A percentile compares a stretch with the other conserved stretches of the same genome.
Conservation (phyloP, 1,284 basidiomycete genomes). For the Anthracocystis walkeri region DNA sequence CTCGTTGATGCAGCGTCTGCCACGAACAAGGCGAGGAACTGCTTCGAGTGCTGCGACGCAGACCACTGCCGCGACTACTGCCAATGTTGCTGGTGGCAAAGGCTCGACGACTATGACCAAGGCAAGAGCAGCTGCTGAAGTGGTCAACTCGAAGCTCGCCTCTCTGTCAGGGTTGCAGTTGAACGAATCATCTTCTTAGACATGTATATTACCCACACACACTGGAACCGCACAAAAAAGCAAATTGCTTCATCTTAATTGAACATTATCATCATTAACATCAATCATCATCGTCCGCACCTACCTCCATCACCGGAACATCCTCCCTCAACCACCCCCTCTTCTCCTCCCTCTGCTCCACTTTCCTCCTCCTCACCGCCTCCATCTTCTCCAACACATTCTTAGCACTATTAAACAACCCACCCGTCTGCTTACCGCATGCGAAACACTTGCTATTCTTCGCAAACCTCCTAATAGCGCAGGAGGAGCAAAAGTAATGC, state of each 20-base stretch:
- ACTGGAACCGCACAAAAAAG: no score
- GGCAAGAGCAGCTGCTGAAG: conserved; percentile 9
- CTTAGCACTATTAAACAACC: conserved; percentile 91
- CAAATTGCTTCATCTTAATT: neutral
- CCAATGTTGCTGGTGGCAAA: neutral
- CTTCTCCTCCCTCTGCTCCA: conserved; percentile 35
- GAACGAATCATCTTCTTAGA: conserved; percentile 1
- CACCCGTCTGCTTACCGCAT: conserved; percentile 89
- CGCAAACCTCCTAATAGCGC: conserved; percentile 90
- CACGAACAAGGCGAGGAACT: conserved; percentile 15
- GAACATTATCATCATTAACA: neutral
- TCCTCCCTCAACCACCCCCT: conserved; percentile 16
- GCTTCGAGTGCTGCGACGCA: neutral
- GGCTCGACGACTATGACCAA: conserved; percentile 1
- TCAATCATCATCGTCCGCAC: conserved; percentile 4
- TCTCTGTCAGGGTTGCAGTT: conserved; percentile 10
- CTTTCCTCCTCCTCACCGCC: conserved; percentile 31
- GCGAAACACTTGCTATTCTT: conserved; percentile 96
- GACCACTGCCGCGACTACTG: neutral
- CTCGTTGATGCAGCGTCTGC: conserved; percentile 42
- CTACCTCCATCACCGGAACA: conserved; percentile 36
- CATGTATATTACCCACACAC: neutral
- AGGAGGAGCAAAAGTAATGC: conserved; percentile 92
- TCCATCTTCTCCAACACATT: conserved; percentile 81
- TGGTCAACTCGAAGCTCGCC: conserved; percentile 24